Base-by-base conservation (phyloP, 345 rosid genomes). In the Zanthoxylum bungeanum region DNA sequence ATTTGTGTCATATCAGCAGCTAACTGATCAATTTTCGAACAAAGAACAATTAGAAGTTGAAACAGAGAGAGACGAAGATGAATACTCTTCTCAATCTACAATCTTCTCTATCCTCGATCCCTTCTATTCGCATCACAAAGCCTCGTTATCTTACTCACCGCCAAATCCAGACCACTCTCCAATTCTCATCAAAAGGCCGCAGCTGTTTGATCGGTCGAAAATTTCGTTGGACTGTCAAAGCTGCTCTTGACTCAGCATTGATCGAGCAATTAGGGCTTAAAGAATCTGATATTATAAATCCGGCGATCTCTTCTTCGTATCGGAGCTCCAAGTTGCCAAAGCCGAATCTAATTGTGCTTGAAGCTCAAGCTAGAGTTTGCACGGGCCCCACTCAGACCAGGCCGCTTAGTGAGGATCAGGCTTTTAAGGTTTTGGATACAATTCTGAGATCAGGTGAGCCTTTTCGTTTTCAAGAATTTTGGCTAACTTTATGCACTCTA, bases 281-380 rank as follows among this genome's bases (percentile, higher is more conserved):
- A 28, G 90, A 89, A 55, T 84, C 90, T 2, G 93, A 86, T 76
- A 58, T 77, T 10, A 79, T 78, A 68, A 92, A 90, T 56, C 98
- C 98, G 2, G 76, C 96, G 2, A 30, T 94, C 58, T 89, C 97
- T 60, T 56, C 97, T 28, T 81, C 98, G 6, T 94, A 92, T 70
- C 80, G 98, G 76, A 78, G 73, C 79, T 80, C 86, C 27, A 73
- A 55, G 75, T 79, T 89, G 36, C 86, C 83, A 30, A 92, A 85
- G 80, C 96, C 98, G 1, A 94, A 94, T 68, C 90, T 76, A 86
- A 86, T 90, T 11, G 92, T 94, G 73, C 89, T 88, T 28, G 98
- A 94, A 17, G 98, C 98, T 53, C 98, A 92, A 77, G 87, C 93
- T 80, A 92, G 89, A 92, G 96, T 94, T 82, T 94, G 98, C 72